phyloP scores from a whole-genome alignment of 495 filamentous ascomycete species.

The Glutinoglossum americanum region DNA sequence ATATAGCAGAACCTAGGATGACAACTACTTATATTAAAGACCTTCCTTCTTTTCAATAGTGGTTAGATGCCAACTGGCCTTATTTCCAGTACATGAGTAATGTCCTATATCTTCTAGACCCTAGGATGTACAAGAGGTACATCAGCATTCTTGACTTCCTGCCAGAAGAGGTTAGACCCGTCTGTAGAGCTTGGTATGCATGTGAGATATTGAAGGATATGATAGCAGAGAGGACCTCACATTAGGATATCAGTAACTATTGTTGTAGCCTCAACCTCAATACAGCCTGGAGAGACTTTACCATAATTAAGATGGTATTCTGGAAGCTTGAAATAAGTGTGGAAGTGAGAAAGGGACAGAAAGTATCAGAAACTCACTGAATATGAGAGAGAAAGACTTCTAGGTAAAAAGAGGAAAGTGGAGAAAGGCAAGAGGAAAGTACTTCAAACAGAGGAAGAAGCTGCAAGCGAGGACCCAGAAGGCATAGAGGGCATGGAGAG shows the following conservation, averaged over 20 bases:
- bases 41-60: neutral
- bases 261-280: neutral
- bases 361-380: too few species aligned
- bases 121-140: neutral
- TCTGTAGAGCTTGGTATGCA: neutral
- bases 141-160: neutral
- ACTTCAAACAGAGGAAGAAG: too few species aligned
- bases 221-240: neutral
- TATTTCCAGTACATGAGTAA: neutral
- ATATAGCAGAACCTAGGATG: neutral
- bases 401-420: too few species aligned
- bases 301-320: too few species aligned
- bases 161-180: neutral
- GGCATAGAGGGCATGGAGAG: too few species aligned
- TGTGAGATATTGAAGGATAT: neutral
- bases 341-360: too few species aligned
- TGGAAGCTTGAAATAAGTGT: too few species aligned
- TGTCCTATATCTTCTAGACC: neutral
- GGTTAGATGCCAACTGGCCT: neutral
- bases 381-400: too few species aligned
- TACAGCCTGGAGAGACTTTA: too few species aligned
- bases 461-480: too few species aligned
- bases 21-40: neutral
- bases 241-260: neutral
- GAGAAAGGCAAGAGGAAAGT: too few species aligned